Evolutionary conservation across 805 yeast species (phyloP), one percentile per base, ranked within the genome.

Genomic region (Wickerhamiella galacta): DNA sequence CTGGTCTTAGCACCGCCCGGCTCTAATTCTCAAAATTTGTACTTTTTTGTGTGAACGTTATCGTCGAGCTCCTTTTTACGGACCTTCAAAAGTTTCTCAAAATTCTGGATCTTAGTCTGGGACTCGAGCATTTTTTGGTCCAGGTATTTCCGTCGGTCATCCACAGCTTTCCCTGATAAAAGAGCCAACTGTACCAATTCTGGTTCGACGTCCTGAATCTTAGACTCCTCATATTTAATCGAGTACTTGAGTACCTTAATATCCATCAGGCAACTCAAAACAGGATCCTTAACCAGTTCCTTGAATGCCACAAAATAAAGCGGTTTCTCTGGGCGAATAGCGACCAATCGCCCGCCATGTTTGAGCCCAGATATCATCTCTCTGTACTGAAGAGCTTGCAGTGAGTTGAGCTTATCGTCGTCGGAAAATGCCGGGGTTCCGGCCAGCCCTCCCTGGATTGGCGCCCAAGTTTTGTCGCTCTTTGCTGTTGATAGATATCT

Each of bases 241-340:
- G 74, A 56, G 26, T 61, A 62, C 30, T 61, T 56, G 33, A 75
- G 54, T 40, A 74, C 72, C 16, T 69, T 64, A 2, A 75, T 61
- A 50, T 82, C 93, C 51, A 80, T 63, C 9, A 70, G 61, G 16
- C 69, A 69, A 35, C 61, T 66, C 5, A 78, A 54, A 12, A 63
- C 61, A 11, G 58, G 46, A 48, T 83, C 85, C 2, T 60, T 42
- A 3, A 72, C 64, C 48, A 90, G 60, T 38, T 67, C 66, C 36
- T 61, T 46, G 56, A 87, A 90, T 0, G 96, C 94, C 0, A 85
- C 79, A 36, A 66, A 64, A 52, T 62, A 83, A 16, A 90, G 57
- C 2, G 98, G 96, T 45, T 83, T 74, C 0, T 94, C 93, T 1
- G 93, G 81, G 15, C 57, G 54, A 14, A 90, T 68, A 5, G 66